Evolutionary conservation across 2,329 filamentous ascomycete species (phyloP).

Genomic region (Verticillium zaregamsianum): DNA sequence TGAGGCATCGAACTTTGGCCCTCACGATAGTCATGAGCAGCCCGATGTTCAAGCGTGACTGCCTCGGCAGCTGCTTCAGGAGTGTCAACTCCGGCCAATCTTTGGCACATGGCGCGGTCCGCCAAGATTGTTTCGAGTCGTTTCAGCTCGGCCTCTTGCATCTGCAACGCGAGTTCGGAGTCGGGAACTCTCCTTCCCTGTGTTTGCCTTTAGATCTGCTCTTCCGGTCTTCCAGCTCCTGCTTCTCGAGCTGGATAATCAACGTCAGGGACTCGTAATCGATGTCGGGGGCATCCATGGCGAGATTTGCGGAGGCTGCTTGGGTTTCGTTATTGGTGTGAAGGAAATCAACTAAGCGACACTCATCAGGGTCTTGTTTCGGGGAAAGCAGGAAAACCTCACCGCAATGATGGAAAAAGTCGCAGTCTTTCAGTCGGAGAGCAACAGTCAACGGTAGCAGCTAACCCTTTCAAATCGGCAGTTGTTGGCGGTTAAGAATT

Average conservation of each 20-base stretch:
- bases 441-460: too few relatives aligned
- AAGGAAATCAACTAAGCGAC: too few relatives aligned
- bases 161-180: slow-evolving; percentile 6
- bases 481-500: too few relatives aligned
- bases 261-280: slow-evolving; percentile 12
- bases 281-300: slow-evolving; percentile 1
- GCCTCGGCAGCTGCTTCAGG: too few relatives aligned
- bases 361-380: too few relatives aligned
- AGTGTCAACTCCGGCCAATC: slow-evolving; percentile 16
- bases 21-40: neutral
- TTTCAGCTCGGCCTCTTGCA: slow-evolving; percentile 12
- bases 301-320: neutral
- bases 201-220: slow-evolving; percentile 8
- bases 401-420: too few relatives aligned
- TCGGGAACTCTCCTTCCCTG: slow-evolving; percentile 7
- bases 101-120: slow-evolving; percentile 13
- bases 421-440: too few relatives aligned
- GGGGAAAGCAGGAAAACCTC: too few relatives aligned
- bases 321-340: too few relatives aligned
- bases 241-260: slow-evolving; percentile 14
- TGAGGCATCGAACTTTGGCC: too few relatives aligned
- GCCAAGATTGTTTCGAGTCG: neutral
- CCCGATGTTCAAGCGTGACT: too few relatives aligned
- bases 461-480: too few relatives aligned
- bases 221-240: slow-evolving; percentile 8